Percentiles rank a stretch among this genome's conserved stretches.
Evolutionary conservation across 1,139 yeast genomes (phyloP).

Genomic region (Debaryomyces subglobosus): DNA sequence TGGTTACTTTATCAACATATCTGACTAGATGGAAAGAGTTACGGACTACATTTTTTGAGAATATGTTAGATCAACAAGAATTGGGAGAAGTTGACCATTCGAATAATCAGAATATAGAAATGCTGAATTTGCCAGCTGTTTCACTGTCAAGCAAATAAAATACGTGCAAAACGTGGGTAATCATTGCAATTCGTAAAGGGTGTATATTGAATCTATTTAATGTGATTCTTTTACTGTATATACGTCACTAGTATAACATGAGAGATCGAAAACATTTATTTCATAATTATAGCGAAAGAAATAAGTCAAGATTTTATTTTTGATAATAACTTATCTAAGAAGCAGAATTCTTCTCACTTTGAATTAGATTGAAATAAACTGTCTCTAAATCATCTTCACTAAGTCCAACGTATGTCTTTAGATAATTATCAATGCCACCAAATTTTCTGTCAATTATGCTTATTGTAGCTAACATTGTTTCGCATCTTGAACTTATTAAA

Average conservation of each 20-base stretch:
- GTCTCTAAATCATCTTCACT: constrained; percentile 49
- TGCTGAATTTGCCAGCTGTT: constrained; percentile 17
- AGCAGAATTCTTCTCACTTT: background rate
- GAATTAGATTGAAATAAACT: constrained; percentile 51
- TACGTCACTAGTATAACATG: background rate
- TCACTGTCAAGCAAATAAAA: constrained; percentile 1
- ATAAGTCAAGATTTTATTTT: background rate
- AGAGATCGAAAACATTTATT: too few species aligned
- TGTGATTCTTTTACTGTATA: background rate
- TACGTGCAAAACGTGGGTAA: background rate
- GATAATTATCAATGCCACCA: constrained; percentile 61
- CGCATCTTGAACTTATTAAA: constrained; percentile 67
- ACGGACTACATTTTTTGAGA: constrained; percentile 85
- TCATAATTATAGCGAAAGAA: too few species aligned
- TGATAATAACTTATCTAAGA: background rate
- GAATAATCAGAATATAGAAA: constrained; percentile 20
- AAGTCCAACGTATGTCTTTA: constrained; percentile 51
- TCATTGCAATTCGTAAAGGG: background rate
- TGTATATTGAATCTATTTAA: background rate
- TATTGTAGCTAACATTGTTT: constrained; percentile 71
- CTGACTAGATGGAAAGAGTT: constrained; percentile 87
- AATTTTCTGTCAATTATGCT: constrained; percentile 50
- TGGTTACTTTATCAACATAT: constrained; percentile 83
- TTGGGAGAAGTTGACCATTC: constrained; percentile 31
- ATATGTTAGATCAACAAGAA: constrained; percentile 61